Evolutionary conservation across 2,329 filamentous ascomycete genomes (phyloP).

Genomic region (Colletotrichum cordylinicola): DNA sequence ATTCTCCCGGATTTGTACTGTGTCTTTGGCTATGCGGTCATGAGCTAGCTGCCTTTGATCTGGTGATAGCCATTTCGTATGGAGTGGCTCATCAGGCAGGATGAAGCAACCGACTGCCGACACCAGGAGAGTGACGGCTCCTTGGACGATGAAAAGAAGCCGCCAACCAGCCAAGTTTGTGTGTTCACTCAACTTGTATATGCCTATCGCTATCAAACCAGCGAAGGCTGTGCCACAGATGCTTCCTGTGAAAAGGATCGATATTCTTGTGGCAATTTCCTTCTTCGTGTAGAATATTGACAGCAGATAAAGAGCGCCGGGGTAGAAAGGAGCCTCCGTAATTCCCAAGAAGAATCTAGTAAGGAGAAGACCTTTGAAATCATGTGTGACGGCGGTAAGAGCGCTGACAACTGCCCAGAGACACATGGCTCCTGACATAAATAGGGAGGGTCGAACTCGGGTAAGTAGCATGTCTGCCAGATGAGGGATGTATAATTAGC

Average conservation of each 20-base stretch:
- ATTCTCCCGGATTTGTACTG: constrained; percentile 32
- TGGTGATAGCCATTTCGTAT: constrained; percentile 36
- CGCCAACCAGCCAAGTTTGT: constrained; percentile 50
- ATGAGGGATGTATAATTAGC: too few species aligned
- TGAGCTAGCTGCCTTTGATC: constrained; percentile 46
- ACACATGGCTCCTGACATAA: constrained; percentile 11
- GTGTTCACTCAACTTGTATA: constrained; percentile 43
- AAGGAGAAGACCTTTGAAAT: constrained; percentile 34
- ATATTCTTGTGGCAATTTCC: constrained; percentile 42
- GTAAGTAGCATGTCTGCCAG: constrained; percentile 13
- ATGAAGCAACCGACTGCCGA: constrained; percentile 36
- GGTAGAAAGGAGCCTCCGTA: constrained; percentile 32
- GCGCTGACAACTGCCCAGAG: constrained; percentile 18
- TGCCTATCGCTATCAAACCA: constrained; percentile 23
- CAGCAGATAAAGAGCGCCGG: constrained; percentile 24
- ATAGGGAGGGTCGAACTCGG: constrained; percentile 1
- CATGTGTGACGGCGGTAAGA: constrained; percentile 35
- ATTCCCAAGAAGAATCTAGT: constrained; percentile 39
- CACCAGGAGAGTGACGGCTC: constrained; percentile 33
- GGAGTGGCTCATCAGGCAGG: constrained; percentile 40
- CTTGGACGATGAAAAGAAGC: constrained; percentile 52
- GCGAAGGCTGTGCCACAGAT: constrained; percentile 25
- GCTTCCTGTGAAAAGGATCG: constrained; percentile 39
- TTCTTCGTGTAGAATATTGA: constrained; percentile 44
- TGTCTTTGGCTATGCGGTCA: constrained; percentile 36